Percentiles rank a stretch among this genome's conserved stretches.
Conservation (phyloP, 2,329 filamentous ascomycete genomes). For the Epicoccum sorghinum region DNA sequence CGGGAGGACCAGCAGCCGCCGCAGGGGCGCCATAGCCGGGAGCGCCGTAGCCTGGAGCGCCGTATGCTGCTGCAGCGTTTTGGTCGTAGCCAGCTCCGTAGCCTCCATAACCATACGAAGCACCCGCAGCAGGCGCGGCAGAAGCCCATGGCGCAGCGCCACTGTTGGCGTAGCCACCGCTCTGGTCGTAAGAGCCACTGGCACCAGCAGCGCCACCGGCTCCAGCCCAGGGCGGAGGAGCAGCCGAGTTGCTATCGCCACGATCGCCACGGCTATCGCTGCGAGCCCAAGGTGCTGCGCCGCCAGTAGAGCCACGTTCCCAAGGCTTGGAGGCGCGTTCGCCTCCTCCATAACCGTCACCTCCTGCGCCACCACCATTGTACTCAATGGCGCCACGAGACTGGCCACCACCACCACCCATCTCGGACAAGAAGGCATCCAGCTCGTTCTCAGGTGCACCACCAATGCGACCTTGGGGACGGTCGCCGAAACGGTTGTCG, state of each 20-base stretch:
- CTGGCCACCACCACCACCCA: slow-evolving; percentile 72
- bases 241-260: slow-evolving; percentile 46
- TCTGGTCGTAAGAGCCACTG: slow-evolving; percentile 35
- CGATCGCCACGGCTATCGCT: slow-evolving; percentile 53
- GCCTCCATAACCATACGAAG: slow-evolving; percentile 52
- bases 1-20: slow-evolving; percentile 56
- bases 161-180: slow-evolving; percentile 37
- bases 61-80: slow-evolving; percentile 31
- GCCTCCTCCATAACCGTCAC: slow-evolving; percentile 56
- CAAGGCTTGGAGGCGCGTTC: slow-evolving; percentile 76
- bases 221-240: slow-evolving; percentile 49
- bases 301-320: slow-evolving; percentile 85
- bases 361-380: slow-evolving; percentile 47
- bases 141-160: slow-evolving; percentile 50
- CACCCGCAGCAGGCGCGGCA: slow-evolving; percentile 40
- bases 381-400: slow-evolving; percentile 76
- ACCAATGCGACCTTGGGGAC: slow-evolving; percentile 69
- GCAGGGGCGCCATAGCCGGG: slow-evolving; percentile 49
- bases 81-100: slow-evolving; percentile 41
- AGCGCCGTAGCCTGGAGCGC: slow-evolving; percentile 50
- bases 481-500: slow-evolving; percentile 60
- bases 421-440: slow-evolving; percentile 98
- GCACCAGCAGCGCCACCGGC: slow-evolving; percentile 38
- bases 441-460: slow-evolving; percentile 89
- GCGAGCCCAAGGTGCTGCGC: slow-evolving; percentile 76